These are phyloP conservation scores for Pseudoscleropodium purum DNA, from an alignment of 225 moss, liverwort and hornwort genomes.

Conservation along the genomic window DNA sequence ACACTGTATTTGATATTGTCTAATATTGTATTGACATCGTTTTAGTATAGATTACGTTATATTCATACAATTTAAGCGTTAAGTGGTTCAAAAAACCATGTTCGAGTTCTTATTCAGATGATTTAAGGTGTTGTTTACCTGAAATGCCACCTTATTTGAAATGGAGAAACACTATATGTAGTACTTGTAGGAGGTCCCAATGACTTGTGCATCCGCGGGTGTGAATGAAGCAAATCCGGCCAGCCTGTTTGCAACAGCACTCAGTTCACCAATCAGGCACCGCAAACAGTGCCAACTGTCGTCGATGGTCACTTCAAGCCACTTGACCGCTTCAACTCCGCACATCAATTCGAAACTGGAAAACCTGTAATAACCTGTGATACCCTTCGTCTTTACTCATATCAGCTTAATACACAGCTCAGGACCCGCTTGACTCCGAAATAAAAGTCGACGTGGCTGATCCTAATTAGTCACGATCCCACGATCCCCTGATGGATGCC, in stretches of 20 bases:
- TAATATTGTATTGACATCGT: no score
- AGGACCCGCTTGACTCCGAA: no score
- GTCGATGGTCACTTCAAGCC: neutral
- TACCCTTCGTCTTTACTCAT: neutral
- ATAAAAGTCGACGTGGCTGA: neutral
- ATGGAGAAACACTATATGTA: no score
- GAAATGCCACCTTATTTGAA: neutral
- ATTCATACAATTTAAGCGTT: no score
- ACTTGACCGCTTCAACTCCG: neutral
- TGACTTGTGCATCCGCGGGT: neutral
- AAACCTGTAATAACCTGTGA: neutral
- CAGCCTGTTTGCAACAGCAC: neutral
- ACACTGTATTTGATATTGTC: neutral
- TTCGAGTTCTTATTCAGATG: no score
- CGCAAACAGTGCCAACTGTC: neutral
- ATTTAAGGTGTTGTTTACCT: no score
- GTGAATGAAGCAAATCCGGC: neutral
- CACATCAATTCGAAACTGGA: neutral
- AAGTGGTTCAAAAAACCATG: rapidly evolving
- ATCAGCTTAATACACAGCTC: neutral
- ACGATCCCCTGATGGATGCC: neutral
- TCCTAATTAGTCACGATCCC: no score
- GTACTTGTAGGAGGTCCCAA: neutral
- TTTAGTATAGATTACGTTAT: no score
- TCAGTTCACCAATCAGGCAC: neutral